phyloP scores from a whole-genome alignment of 768 basidiomycete genomes.

The Psilocybe cubensis region DNA sequence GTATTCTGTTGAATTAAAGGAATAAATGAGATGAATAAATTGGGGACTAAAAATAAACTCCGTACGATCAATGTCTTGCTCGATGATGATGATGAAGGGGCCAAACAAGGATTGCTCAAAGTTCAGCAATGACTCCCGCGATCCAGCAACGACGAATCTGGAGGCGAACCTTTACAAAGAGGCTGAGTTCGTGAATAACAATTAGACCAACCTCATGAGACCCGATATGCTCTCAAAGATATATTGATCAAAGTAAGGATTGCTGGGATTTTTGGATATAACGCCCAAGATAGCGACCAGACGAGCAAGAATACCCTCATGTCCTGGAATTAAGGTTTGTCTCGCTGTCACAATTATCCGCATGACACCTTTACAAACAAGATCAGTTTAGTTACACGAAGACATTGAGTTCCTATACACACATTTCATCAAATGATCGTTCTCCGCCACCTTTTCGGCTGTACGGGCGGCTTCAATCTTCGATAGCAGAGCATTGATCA shows the following conservation, averaged over 20 bases:
- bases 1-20: slow-evolving; percentile 69
- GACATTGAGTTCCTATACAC: slow-evolving; percentile 25
- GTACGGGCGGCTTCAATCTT: slow-evolving; percentile 81
- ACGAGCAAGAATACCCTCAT: slow-evolving; percentile 65
- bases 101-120: slow-evolving; percentile 87
- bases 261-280: slow-evolving; percentile 95
- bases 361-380: slow-evolving; percentile 75
- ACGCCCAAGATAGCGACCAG: slow-evolving; percentile 84
- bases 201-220: slow-evolving; percentile 67
- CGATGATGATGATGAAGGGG: slow-evolving; percentile 85
- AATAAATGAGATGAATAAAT: neutral
- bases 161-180: slow-evolving; percentile 5
- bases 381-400: slow-evolving; percentile 6
- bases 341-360: slow-evolving; percentile 90
- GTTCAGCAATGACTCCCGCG: slow-evolving; percentile 62
- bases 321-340: slow-evolving; percentile 71
- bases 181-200: slow-evolving; percentile 9
- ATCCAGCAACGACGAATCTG: slow-evolving; percentile 82
- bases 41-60: neutral
- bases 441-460: slow-evolving; percentile 94
- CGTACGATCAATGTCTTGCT: slow-evolving; percentile 92
- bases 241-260: slow-evolving; percentile 97
- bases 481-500: slow-evolving; percentile 71
- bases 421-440: slow-evolving; percentile 99
- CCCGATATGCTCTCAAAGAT: slow-evolving; percentile 97